These are phyloP conservation scores for Zangia roseola DNA, from an alignment of 768 basidiomycete species.

Conservation along the genomic window DNA sequence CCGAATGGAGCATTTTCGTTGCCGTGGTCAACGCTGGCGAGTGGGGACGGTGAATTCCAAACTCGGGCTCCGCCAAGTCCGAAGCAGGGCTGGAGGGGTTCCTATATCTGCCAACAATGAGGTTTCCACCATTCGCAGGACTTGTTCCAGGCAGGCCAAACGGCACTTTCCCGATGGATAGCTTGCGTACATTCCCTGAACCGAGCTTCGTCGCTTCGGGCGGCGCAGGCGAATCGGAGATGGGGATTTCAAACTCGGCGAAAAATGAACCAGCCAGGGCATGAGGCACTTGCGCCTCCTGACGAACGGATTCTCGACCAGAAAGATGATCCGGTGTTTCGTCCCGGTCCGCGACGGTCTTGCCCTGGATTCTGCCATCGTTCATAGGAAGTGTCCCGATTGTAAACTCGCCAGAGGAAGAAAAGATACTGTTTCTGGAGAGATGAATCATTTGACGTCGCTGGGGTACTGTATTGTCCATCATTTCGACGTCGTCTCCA, in stretches of 20 bases:
- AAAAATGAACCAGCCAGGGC: conserved; percentile 10
- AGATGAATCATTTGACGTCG: conserved; percentile 18
- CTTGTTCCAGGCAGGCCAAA: conserved; percentile 16
- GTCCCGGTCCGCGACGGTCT: not conserved
- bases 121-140: not conserved
- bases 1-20: not conserved
- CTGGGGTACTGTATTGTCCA: conserved; percentile 5
- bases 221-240: conserved; percentile 7
- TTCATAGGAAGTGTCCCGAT: conserved; percentile 9
- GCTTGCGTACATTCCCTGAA: not conserved
- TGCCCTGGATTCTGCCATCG: not conserved
- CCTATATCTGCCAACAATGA: not conserved
- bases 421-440: conserved; percentile 29
- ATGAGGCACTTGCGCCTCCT: not conserved
- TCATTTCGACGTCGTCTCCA: conserved; percentile 21
- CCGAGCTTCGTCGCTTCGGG: not conserved
- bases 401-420: conserved; percentile 30
- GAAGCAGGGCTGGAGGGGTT: too few relatives aligned
- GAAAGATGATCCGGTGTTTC: not conserved
- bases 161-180: not conserved
- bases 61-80: conserved; percentile 4
- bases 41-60: conserved; percentile 10
- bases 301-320: not conserved
- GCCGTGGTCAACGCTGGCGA: conserved; percentile 1
- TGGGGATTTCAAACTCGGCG: conserved; percentile 16